Evolutionary conservation across 306 rosid species (phyloP), one percentile per base, ranked within the genome.

Genomic region (Dicorynia guianensis): DNA sequence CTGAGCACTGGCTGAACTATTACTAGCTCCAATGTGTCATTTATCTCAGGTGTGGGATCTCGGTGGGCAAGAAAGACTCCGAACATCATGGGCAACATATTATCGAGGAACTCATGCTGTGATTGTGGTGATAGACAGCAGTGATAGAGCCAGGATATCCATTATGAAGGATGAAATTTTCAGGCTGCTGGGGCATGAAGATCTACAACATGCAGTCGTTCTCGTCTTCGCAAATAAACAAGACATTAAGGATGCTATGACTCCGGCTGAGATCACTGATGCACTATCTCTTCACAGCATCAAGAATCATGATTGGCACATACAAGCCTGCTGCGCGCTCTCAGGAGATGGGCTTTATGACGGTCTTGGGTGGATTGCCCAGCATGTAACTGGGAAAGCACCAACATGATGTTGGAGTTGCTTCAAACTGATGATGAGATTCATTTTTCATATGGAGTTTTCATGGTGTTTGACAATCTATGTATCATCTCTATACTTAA

Each of bases 271-370:
- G 89, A 90, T 96, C 72, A 96, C 98, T 0, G 99, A 96, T 71
- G 93, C 90, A 19, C 86, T 96, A 40, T 90, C 97, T 61, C 96
- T 96, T 56, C 99, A 96, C 85, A 92, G 96, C 88, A 96, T 96
- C 84, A 96, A 96, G 93, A 86, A 96, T 81, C 98, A 96, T 52
- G 99, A 96, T 81, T 96, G 99, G 98, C 99, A 96, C 77, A 96
- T 96, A 69, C 99, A 96, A 79, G 99, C 99, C 67, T 96, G 98
- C 81, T 85, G 87, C 70, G 99, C 99, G 84, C 93, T 96, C 82
- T 84, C 97, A 0, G 99, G 98, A 8, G 99, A 92, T 7, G 99
- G 99, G 19, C 75, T 96, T 46, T 89, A 96, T 20, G 97, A 96
- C 5, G 99, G 99, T 68, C 90, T 96, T 6, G 98, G 99, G 36